Conservation (phyloP, 129 eudicot genomes). For the Tagetes erecta region DNA sequence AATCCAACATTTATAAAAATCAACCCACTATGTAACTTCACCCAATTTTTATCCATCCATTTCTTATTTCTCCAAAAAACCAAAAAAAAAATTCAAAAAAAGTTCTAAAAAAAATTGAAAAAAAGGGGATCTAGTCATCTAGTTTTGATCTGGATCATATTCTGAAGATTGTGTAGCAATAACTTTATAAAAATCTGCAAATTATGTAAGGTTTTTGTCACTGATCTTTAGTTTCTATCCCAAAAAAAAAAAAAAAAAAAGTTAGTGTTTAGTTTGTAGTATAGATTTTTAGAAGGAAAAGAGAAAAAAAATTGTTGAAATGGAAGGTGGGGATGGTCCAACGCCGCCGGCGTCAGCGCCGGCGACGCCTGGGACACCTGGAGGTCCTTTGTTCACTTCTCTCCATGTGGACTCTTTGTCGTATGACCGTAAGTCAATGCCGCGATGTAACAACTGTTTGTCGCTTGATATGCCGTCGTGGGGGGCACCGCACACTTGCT, state of each 20-base stretch:
- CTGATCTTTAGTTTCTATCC: constrained; percentile 13
- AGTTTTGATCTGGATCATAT: constrained; percentile 30
- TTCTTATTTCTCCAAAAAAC: not conserved
- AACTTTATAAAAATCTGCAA: constrained; percentile 40
- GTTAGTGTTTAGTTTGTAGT: not conserved
- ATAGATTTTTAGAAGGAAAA: not conserved
- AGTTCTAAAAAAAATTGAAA: not conserved
- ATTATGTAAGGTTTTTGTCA: constrained; percentile 35
- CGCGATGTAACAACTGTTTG: constrained; percentile 54
- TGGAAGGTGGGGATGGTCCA: constrained; percentile 44
- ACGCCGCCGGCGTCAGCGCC: constrained; percentile 57
- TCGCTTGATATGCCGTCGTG: constrained; percentile 43
- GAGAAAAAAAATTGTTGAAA: constrained; percentile 24
- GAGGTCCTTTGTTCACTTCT: constrained; percentile 51
- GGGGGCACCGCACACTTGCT: constrained; percentile 33
- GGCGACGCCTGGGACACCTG: constrained; percentile 69
- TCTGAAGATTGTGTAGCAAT: constrained; percentile 35
- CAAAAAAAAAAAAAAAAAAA: constrained; percentile 10
- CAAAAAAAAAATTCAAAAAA: constrained; percentile 2
- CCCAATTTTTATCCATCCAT: not conserved
- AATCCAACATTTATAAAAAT: constrained; percentile 38
- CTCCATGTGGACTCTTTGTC: constrained; percentile 56
- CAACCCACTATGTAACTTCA: constrained; percentile 39
- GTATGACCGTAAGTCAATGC: constrained; percentile 66
- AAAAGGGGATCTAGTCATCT: not conserved